Evolutionary conservation across 2,329 filamentous ascomycete species (phyloP).

Genomic region (Scedosporium aurantiacum): DNA sequence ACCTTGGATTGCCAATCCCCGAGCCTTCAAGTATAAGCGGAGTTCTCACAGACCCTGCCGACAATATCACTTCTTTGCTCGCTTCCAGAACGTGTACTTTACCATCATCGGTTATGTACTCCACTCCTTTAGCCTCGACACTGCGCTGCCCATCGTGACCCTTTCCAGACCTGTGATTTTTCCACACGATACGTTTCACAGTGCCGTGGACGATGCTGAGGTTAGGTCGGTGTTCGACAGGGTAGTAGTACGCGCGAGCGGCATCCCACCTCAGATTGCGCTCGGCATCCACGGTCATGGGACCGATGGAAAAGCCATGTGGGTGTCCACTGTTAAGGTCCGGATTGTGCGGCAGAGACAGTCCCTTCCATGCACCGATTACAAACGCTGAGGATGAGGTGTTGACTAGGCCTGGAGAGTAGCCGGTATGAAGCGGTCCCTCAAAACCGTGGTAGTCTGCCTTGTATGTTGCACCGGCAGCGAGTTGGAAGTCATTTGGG

Average conservation of each 20-base stretch:
- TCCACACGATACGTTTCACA: constrained; percentile 11
- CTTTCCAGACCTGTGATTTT: not conserved
- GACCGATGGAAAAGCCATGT: constrained; percentile 36
- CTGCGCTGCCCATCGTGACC: not conserved
- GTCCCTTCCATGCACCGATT: constrained; percentile 24
- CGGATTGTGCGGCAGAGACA: constrained; percentile 25
- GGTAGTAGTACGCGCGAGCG: constrained; percentile 29
- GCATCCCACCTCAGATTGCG: constrained; percentile 37
- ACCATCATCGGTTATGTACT: constrained; percentile 23
- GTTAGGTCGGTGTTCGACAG: constrained; percentile 27
- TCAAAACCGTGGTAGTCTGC: constrained; percentile 18
- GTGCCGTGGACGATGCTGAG: constrained; percentile 21
- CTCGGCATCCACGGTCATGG: constrained; percentile 33
- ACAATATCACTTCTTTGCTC: constrained; percentile 20
- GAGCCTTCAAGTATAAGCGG: constrained; percentile 20
- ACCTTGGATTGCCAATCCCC: constrained; percentile 22
- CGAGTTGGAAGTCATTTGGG: constrained; percentile 17
- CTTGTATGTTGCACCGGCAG: constrained; percentile 22
- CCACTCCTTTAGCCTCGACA: constrained; percentile 21
- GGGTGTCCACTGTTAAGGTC: constrained; percentile 36
- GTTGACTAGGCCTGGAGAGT: constrained; percentile 28
- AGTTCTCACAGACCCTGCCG: constrained; percentile 9
- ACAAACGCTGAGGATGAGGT: constrained; percentile 18
- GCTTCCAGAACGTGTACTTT: constrained; percentile 23
- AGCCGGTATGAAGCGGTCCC: constrained; percentile 17